Base-by-base conservation (phyloP, 2,329 filamentous ascomycete genomes). In the Aspergillus bombycis region DNA sequence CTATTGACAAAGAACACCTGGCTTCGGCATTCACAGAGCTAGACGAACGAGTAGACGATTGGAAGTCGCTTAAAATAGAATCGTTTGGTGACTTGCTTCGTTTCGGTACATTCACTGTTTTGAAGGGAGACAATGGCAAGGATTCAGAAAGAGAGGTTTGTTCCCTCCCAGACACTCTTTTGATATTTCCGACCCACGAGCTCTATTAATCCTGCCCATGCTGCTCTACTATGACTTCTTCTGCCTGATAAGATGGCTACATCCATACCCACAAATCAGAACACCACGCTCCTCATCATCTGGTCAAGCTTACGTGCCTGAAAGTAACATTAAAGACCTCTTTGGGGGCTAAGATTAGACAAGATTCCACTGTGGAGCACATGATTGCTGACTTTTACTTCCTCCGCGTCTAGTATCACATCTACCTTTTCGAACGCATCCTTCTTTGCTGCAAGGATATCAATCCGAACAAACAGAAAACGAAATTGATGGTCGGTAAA, bases 391-490 rank as follows among this genome's bases (percentile, higher is more conserved):
- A 74, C 67, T 54, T 57, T 36, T 30, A 43, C 50, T 19, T 38
- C 56, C 8, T 54, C n/a, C 23, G 46, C 46, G 32, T 65, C 59
- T 65, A 97, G 91, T 99, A 98, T 77, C 94, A 96, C 78, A 96
- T 99, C 65, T 99, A 96, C 79, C 88, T 99, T 34, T 99, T 99
- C 77, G 92, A 98, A 77, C 91, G 88, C 75, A 99, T 99, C 62
- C 83, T 99, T 50, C 86, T 99, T 36, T 98, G 95, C 78, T 98
- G 95, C 86, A 99, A 98, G 82, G 95, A 98, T 74, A 86, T 95
- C 59, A 91, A 93, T 61, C 88, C 91, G 14, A 93, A 89, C 77
- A 97, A 97, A 81, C 84, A 86, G 58, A 91, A 91, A 75, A 88
- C 88, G 65, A 87, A 87, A 70, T 80, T 88, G 69, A 84, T 85